Percentiles rank a stretch among this genome's conserved stretches.
phyloP scores from a whole-genome alignment of 768 basidiomycete species.

The Suillus cothurnatus region DNA sequence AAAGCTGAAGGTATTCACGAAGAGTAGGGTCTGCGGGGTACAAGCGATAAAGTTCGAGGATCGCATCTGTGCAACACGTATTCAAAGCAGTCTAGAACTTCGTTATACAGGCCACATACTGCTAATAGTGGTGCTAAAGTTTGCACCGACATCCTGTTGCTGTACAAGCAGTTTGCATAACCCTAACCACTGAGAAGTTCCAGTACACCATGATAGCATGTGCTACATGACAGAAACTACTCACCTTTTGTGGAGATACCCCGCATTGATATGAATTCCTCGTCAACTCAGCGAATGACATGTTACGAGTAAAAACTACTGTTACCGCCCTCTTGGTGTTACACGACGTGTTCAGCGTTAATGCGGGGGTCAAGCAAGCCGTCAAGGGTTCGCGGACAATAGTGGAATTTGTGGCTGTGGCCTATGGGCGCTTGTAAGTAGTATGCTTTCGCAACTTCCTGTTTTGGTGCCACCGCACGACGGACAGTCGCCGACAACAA shows the following conservation, averaged over 20 bases:
- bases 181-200: conserved; percentile 59
- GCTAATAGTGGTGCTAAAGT: conserved; percentile 58
- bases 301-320: conserved; percentile 24
- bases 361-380: background rate
- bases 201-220: background rate
- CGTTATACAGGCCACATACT: conserved; percentile 40
- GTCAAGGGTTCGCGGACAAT: background rate
- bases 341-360: background rate
- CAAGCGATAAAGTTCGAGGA: conserved; percentile 63
- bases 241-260: conserved; percentile 62
- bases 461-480: no score
- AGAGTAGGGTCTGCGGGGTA: conserved; percentile 73
- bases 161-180: conserved; percentile 64
- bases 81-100: conserved; percentile 4
- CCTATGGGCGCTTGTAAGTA: background rate
- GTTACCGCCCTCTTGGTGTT: background rate
- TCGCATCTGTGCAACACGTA: conserved; percentile 53
- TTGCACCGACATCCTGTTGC: conserved; percentile 42
- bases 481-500: no score
- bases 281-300: conserved; percentile 73
- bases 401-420: background rate
- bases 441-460: background rate
- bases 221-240: conserved; percentile 17
- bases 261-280: conserved; percentile 76
- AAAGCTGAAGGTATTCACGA: conserved; percentile 63